Evolutionary conservation across 805 yeast genomes (phyloP).

Genomic region (Nakazawaea wyomingensis): DNA sequence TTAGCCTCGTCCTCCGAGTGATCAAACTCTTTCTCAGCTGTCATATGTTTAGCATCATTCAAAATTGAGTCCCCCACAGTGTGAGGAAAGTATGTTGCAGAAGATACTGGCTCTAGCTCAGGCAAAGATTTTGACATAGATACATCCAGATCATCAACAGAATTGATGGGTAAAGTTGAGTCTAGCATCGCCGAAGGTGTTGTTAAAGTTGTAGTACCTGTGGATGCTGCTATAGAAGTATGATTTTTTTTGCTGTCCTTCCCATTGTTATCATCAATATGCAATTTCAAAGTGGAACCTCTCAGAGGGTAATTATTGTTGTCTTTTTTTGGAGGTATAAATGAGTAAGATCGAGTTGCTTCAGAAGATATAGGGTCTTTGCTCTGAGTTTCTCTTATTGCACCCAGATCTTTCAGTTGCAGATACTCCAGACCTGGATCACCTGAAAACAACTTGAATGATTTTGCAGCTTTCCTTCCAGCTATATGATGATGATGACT

Average conservation of each 20-base stretch:
- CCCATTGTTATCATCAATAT: no score
- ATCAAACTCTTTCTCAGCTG: constrained; percentile 47
- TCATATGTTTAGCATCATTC: constrained; percentile 34
- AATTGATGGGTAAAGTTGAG: neutral
- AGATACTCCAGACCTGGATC: constrained; percentile 1
- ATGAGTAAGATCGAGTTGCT: neutral
- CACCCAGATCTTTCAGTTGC: neutral
- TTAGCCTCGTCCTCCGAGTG: constrained; percentile 21
- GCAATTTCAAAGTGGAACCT: neutral
- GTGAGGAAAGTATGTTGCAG: constrained; percentile 71
- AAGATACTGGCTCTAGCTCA: constrained; percentile 54
- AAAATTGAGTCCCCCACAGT: constrained; percentile 31
- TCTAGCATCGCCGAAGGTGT: neutral
- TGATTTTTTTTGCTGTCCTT: neutral
- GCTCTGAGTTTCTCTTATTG: neutral
- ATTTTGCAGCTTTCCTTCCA: constrained; percentile 55
- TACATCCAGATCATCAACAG: neutral
- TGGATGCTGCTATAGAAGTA: neutral
- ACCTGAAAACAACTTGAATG: constrained; percentile 45
- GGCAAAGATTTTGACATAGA: constrained; percentile 15
- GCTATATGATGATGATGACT: constrained; percentile 25
- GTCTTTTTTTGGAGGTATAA: neutral
- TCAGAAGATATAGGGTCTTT: neutral
- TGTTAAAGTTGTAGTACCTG: neutral
- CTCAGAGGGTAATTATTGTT: neutral